phyloP scores from a whole-genome alignment of 31 red algal genomes.

The Porphyra umbilicalis region DNA sequence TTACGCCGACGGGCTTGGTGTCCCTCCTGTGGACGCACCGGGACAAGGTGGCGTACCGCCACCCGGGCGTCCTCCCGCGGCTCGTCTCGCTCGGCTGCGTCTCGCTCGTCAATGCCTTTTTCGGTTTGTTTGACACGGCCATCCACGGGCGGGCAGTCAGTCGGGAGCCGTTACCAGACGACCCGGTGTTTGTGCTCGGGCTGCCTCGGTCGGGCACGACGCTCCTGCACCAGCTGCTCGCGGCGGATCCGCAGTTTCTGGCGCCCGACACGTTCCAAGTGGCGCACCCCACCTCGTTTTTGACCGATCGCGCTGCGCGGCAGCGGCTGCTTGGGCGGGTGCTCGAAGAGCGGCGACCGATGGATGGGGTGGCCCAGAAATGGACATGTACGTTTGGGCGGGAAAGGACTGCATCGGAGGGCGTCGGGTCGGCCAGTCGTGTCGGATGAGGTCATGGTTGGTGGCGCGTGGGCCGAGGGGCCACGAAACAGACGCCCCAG shows the following conservation, averaged over 20 bases:
- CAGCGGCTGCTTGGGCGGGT: background rate
- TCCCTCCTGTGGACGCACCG: background rate
- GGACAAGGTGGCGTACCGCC: background rate
- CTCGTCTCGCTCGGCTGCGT: background rate
- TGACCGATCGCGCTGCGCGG: background rate
- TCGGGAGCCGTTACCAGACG: background rate
- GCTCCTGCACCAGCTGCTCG: background rate
- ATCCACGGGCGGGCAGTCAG: background rate
- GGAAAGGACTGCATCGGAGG: no score
- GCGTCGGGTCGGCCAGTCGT: no score
- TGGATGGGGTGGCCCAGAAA: background rate
- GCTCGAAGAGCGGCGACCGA: background rate
- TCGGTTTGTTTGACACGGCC: background rate
- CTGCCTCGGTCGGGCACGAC: background rate
- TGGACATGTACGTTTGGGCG: no score
- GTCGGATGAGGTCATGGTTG: no score
- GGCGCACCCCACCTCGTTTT: background rate
- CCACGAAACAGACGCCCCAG: no score
- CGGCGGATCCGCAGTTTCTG: background rate
- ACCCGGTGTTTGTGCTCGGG: background rate
- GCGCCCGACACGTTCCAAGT: background rate
- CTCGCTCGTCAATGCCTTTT: background rate
- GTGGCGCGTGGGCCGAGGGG: no score
- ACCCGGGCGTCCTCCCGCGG: background rate
- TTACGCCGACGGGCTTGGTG: background rate